Evolutionary conservation across 495 filamentous ascomycete species (phyloP).

Genomic region (Tuber brumale): DNA sequence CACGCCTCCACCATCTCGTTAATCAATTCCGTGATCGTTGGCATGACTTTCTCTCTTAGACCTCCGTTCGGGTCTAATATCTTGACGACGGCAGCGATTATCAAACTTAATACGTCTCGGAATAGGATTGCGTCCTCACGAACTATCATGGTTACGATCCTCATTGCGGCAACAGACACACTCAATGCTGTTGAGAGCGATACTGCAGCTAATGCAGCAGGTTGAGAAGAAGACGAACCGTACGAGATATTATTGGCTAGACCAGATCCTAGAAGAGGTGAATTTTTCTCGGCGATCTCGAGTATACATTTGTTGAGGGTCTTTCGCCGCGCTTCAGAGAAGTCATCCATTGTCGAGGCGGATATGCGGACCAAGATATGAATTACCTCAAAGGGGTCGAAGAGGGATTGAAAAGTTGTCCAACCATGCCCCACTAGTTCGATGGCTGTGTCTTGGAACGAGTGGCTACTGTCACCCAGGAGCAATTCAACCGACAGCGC

Average conservation of each 20-base stretch:
- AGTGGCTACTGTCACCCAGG: conserved; percentile 25
- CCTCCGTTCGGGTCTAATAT: conserved; percentile 33
- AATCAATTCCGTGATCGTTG: conserved; percentile 34
- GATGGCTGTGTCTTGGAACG: conserved; percentile 39
- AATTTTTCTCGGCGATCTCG: conserved; percentile 31
- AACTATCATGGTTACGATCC: conserved; percentile 21
- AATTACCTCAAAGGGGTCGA: conserved; percentile 36
- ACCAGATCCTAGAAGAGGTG: conserved; percentile 28
- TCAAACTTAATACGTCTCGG: conserved; percentile 12
- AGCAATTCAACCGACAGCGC: conserved; percentile 31
- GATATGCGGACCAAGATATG: conserved; percentile 37
- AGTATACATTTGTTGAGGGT: conserved; percentile 33
- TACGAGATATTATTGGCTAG: conserved; percentile 34
- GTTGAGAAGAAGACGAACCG: conserved; percentile 19
- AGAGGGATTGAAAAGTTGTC: conserved; percentile 29
- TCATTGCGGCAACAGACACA: conserved; percentile 32
- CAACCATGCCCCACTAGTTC: conserved; percentile 36
- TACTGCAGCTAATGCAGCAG: conserved; percentile 5
- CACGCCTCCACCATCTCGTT: conserved; percentile 28
- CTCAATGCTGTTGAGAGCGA: conserved; percentile 14
- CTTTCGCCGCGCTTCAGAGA: conserved; percentile 14
- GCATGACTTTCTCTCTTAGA: conserved; percentile 32
- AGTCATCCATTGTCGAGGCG: conserved; percentile 14
- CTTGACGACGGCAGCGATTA: conserved; percentile 32
- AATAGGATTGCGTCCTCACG: conserved; percentile 23